Percentiles rank a stretch among this genome's conserved stretches.
phyloP scores from a whole-genome alignment of 345 rosid species.

The Eucalyptus marginata region DNA sequence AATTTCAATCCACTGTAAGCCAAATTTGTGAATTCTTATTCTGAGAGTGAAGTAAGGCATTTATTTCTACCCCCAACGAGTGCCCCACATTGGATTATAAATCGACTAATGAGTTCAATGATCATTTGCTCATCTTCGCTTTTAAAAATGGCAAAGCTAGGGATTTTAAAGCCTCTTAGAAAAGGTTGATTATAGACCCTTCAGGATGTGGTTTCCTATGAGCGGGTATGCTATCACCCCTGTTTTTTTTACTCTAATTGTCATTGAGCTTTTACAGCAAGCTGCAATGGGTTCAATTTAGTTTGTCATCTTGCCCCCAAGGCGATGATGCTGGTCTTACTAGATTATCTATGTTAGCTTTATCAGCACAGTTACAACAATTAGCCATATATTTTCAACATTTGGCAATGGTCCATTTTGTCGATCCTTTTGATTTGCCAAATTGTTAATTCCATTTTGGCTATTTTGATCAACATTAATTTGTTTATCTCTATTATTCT shows the following conservation, averaged over 20 bases:
- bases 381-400: neutral
- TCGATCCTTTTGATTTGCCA: neutral
- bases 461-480: neutral
- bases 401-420: neutral
- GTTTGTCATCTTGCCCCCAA: neutral
- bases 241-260: neutral
- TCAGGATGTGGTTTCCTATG: neutral
- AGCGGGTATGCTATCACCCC: neutral
- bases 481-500: neutral
- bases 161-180: neutral
- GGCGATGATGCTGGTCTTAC: neutral
- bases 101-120: neutral
- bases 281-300: neutral
- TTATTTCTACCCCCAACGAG: neutral
- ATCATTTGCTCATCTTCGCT: neutral
- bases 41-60: neutral
- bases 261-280: neutral
- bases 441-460: neutral
- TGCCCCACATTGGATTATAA: neutral
- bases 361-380: neutral
- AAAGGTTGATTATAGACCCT: neutral
- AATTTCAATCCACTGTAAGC: neutral
- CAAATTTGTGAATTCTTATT: neutral
- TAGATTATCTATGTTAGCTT: neutral
- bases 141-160: neutral